Conservation (phyloP, 1,284 basidiomycete genomes). For the Pulchroboletus neoregius region DNA sequence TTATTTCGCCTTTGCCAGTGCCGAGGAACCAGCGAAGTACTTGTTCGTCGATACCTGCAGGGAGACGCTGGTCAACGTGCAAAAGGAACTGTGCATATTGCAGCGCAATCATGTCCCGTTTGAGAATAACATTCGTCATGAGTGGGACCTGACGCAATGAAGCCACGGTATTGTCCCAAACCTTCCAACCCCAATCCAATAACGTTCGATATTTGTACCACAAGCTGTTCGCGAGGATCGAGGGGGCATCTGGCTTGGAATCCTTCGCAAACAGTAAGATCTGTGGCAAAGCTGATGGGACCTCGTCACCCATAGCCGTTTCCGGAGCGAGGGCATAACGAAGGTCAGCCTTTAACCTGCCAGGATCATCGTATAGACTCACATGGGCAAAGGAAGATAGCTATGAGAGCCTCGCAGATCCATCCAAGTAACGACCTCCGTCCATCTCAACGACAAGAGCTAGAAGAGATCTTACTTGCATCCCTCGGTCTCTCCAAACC, state of each 20-base stretch:
- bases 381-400: conserved; percentile 58
- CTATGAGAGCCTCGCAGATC: conserved; percentile 54
- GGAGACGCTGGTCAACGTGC: conserved; percentile 70
- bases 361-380: conserved; percentile 21
- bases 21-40: conserved; percentile 67
- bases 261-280: conserved; percentile 61
- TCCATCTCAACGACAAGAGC: conserved; percentile 63
- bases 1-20: conserved; percentile 57
- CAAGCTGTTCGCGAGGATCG: conserved; percentile 65
- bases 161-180: conserved; percentile 75
- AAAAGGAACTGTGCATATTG: conserved; percentile 66
- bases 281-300: conserved; percentile 61
- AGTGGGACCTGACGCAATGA: conserved; percentile 62
- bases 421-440: conserved; percentile 50
- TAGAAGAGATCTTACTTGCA: conserved; percentile 60
- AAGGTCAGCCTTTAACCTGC: background rate
- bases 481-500: conserved; percentile 56
- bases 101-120: conserved; percentile 49
- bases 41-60: conserved; percentile 62
- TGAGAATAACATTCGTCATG: conserved; percentile 46
- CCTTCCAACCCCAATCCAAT: conserved; percentile 68
- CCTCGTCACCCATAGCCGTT: conserved; percentile 44
- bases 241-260: conserved; percentile 53
- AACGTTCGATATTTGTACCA: conserved; percentile 77
- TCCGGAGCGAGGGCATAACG: conserved; percentile 43